Percentiles rank a stretch among this genome's conserved stretches.
Evolutionary conservation across 495 filamentous ascomycete species (phyloP).

Genomic region (Aspergillus nanangensis): DNA sequence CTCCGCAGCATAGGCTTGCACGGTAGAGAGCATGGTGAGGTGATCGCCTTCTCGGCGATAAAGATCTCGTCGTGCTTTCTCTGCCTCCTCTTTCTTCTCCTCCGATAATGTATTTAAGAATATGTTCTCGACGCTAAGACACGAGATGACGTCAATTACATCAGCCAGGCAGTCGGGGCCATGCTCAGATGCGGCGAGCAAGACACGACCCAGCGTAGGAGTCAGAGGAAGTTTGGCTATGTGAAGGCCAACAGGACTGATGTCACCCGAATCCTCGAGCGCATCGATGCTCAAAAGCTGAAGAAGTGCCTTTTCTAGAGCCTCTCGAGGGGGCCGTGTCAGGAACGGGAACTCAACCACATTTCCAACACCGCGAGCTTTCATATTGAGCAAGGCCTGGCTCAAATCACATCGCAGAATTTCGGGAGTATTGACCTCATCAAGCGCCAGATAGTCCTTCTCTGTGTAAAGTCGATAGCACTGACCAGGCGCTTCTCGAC

Average conservation of each 20-base stretch:
- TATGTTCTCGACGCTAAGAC: constrained; percentile 82
- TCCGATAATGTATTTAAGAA: constrained; percentile 78
- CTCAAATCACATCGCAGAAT: constrained; percentile 87
- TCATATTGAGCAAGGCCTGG: constrained; percentile 86
- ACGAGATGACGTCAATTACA: constrained; percentile 87
- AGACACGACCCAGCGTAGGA: constrained; percentile 73
- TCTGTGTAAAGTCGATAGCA: constrained; percentile 91
- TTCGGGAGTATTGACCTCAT: constrained; percentile 76
- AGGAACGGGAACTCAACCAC: constrained; percentile 82
- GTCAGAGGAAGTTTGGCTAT: constrained; percentile 82
- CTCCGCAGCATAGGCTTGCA: constrained; percentile 76
- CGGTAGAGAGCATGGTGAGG: constrained; percentile 76
- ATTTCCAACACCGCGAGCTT: constrained; percentile 82
- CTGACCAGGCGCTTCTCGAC: constrained; percentile 84
- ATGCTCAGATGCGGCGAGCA: constrained; percentile 72
- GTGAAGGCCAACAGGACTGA: constrained; percentile 68
- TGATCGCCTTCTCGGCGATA: constrained; percentile 84
- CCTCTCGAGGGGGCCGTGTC: constrained; percentile 70
- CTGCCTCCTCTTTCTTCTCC: constrained; percentile 73
- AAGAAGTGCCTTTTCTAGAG: constrained; percentile 77
- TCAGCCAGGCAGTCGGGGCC: constrained; percentile 70
- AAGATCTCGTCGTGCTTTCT: constrained; percentile 66
- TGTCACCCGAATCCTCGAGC: constrained; percentile 63
- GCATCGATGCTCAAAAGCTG: constrained; percentile 77
- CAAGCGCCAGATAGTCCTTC: constrained; percentile 62